Evolutionary conservation across 306 rosid genomes (phyloP).

Genomic region (Cyamopsis tetragonoloba): DNA sequence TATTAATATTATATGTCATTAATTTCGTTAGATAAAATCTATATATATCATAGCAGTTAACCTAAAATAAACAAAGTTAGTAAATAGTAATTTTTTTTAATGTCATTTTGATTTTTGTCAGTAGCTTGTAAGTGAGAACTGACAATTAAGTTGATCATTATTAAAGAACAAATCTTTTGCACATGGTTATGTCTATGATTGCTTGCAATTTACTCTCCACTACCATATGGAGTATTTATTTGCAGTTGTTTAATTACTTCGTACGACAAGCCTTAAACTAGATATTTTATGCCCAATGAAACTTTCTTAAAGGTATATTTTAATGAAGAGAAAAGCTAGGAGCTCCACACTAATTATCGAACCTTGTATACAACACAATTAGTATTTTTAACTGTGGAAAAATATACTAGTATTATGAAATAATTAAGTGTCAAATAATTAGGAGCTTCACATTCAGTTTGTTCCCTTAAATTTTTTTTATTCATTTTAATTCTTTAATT

Average conservation of each 20-base stretch:
- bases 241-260: slow-evolving; percentile 18
- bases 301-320: slow-evolving; percentile 21
- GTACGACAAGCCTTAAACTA: slow-evolving; percentile 24
- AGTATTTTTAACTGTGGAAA: background rate
- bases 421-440: background rate
- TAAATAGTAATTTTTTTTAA: no score
- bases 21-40: no score
- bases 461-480: no score
- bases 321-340: background rate
- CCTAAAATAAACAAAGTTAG: no score
- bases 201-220: slow-evolving; percentile 63
- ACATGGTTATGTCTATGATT: slow-evolving; percentile 59
- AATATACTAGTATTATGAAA: no score
- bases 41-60: no score
- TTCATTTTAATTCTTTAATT: no score
- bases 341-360: slow-evolving; percentile 35
- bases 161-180: slow-evolving; percentile 40
- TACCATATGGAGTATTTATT: slow-evolving; percentile 26
- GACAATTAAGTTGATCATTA: slow-evolving; percentile 23
- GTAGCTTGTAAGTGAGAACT: slow-evolving; percentile 24
- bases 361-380: slow-evolving; percentile 31
- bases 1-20: no score
- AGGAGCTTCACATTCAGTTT: no score
- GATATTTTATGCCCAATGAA: slow-evolving; percentile 33
- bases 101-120: no score